Evolutionary conservation across 1,139 yeast genomes (phyloP), one percentile per base, ranked within the genome.

Genomic region (Scheffersomyces titani): DNA sequence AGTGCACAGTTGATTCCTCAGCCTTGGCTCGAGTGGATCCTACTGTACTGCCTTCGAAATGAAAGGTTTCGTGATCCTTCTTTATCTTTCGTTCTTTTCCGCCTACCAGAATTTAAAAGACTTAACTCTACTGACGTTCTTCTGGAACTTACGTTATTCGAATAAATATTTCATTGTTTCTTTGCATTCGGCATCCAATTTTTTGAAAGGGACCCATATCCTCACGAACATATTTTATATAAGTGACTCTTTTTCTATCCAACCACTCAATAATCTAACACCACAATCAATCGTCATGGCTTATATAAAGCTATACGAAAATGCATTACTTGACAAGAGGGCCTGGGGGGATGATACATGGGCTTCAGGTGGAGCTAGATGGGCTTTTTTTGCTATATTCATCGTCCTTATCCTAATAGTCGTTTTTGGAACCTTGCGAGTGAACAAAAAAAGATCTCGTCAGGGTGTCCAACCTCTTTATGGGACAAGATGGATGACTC

Each of bases 401-500:
- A 70, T 81, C 5, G 81, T 78, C 3, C 77, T 85, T 7, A 67
- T 88, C 2, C 51, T 83, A 2, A 64, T 84, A 1, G 81, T 84
- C 2, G 68, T 89, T 6, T 46, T 84, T 1, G 79, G 86, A 45
- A 82, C 87, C 1, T 71, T 92, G 19, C 68, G 85, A 48, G 80
- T 87, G 46, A 90, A 92, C 63, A 82, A 80, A 54, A 78, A 81
- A 57, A 80, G 97, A 67, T 76, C 83, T 2, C 77, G 70, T 45
- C 72, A 75, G 48, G 98, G 98, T 5, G 76, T 78, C 48, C 80
- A 80, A 40, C 97, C 98, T 0, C 78, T 92, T 3, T 81, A 86
- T 58, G 96, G 96, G 7, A 92, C 98, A 0, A 85, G 91, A 9
- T 92, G 97, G 96, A 83, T 92, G 81, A 88, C 96, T 0, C 97